phyloP scores from a whole-genome alignment of 768 basidiomycete genomes.

The Cystofilobasidium ferigula region DNA sequence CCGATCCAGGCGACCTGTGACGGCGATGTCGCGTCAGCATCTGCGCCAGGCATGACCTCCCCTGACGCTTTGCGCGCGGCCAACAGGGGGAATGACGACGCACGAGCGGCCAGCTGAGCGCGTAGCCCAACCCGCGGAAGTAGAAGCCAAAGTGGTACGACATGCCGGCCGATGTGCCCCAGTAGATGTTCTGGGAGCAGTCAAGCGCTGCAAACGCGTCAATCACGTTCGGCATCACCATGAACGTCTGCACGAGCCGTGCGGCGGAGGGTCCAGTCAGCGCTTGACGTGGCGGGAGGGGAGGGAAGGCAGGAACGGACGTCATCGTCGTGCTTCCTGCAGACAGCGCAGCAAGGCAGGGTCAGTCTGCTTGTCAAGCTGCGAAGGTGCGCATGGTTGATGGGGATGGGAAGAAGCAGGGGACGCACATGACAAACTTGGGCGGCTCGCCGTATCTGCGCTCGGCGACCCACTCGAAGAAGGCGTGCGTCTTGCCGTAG shows the following conservation, averaged over 20 bases:
- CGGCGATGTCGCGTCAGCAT: too few species aligned
- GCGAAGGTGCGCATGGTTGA: not conserved
- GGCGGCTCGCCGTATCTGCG: constrained; percentile 35
- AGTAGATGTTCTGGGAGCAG: constrained; percentile 38
- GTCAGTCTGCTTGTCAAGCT: not conserved
- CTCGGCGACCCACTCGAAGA: constrained; percentile 39
- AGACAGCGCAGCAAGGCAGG: not conserved
- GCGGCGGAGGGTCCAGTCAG: not conserved
- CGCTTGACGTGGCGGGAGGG: not conserved
- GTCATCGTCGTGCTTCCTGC: constrained; percentile 40
- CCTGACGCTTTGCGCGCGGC: too few species aligned
- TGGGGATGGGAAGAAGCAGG: not conserved
- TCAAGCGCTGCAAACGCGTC: constrained; percentile 36
- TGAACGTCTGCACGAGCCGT: constrained; percentile 32
- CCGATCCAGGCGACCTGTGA: constrained; percentile 34
- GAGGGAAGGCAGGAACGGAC: constrained; percentile 28
- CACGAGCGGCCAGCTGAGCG: constrained; percentile 39
- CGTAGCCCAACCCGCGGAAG: constrained; percentile 39
- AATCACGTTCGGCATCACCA: constrained; percentile 40
- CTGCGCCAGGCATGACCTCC: too few species aligned
- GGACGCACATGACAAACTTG: constrained; percentile 38
- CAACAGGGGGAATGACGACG: too few species aligned
- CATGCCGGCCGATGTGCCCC: constrained; percentile 38
- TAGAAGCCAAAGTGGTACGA: constrained; percentile 38
- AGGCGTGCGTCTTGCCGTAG: constrained; percentile 39